Percentiles rank a stretch among this genome's conserved stretches.
Conservation (phyloP, 2,329 filamentous ascomycete species). For the Aspergillus sp. region DNA sequence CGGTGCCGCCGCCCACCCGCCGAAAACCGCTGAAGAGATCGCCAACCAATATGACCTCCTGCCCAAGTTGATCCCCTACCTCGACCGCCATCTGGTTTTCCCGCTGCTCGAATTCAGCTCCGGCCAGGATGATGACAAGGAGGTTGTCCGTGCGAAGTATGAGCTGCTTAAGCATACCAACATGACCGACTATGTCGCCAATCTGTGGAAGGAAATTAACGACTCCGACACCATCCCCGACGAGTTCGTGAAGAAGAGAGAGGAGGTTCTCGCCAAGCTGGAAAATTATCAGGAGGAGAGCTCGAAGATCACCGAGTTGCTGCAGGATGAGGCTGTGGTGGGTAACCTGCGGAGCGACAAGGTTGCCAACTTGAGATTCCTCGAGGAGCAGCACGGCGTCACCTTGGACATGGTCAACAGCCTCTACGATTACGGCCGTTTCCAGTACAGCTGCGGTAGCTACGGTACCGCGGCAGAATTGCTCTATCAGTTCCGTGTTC, state of each 20-base stretch:
- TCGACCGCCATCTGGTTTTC: slow-evolving; percentile 95
- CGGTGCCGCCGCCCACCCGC: slow-evolving; percentile 46
- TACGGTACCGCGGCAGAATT: slow-evolving; percentile 87
- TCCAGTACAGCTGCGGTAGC: slow-evolving; percentile 96
- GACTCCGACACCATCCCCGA: slow-evolving; percentile 71
- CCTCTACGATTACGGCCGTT: slow-evolving; percentile 92
- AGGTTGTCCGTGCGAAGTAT: slow-evolving; percentile 84
- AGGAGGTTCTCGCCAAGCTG: slow-evolving; percentile 80
- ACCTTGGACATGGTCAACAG: slow-evolving; percentile 94
- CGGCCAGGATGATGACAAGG: slow-evolving; percentile 72
- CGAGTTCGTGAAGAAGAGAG: slow-evolving; percentile 84
- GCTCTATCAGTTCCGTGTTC: slow-evolving; percentile 95
- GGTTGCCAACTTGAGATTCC: slow-evolving; percentile 95
- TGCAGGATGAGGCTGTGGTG: slow-evolving; percentile 86
- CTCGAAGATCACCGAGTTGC: slow-evolving; percentile 79
- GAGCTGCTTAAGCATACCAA: slow-evolving; percentile 94
- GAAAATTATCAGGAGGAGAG: slow-evolving; percentile 84
- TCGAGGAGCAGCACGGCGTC: slow-evolving; percentile 95
- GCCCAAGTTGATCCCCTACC: slow-evolving; percentile 82
- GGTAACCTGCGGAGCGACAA: slow-evolving; percentile 92
- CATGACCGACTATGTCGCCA: slow-evolving; percentile 97
- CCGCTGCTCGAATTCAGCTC: slow-evolving; percentile 90
- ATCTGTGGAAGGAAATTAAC: slow-evolving; percentile 86
- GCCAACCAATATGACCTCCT: slow-evolving; percentile 75
- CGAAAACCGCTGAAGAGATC: slow-evolving; percentile 50